Base-by-base conservation (phyloP, 805 yeast genomes). In the Blastobotrys muscicola region DNA sequence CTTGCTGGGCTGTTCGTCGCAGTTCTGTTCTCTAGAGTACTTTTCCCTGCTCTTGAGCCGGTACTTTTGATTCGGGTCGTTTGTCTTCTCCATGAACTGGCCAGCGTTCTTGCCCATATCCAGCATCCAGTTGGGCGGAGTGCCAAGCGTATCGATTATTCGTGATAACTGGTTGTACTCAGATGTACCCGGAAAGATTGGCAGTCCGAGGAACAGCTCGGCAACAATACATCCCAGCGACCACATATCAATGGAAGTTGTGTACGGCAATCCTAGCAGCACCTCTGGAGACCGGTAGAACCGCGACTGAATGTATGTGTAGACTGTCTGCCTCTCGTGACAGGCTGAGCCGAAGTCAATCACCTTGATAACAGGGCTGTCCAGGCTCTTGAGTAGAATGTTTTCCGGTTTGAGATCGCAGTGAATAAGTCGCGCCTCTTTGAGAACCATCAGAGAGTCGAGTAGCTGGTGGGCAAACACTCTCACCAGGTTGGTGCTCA, bases 341-440 rank as follows among this genome's bases (percentile, higher is more conserved):
- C 97, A 89, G 0, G 97, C 95, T 2, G 92, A 79, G 1, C 97
- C 97, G 66, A 90, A 92, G 66, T 92, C 99, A 55, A 92, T 90
- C 36, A 92, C 82, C 62, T 92, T 92, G 52, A 92, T 76, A 36
- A 80, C 85, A 0, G 95, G 92, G 49, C 79, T 76, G 60, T 86
- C 94, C 4, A 87, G 80, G 40, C 80, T 76, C 42, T 83, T 76
- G 29, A 92, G 67, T 43, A 92, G 65, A 39, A 92, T 87, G 60
- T 92, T 92, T 57, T 92, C 99, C 0, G 99, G 99, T 60, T 92
- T 92, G 58, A 92, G 68, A 64, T 92, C 99, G 66, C 99, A 92
- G 59, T 92, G 99, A 36, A 92, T 87, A 54, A 92, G 71, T 50
- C 84, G 82, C 38, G 85, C 78, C 34, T 79, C 82, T 57, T 92